phyloP scores from a whole-genome alignment of 2,329 filamentous ascomycete species.

The Aspergillus felis region DNA sequence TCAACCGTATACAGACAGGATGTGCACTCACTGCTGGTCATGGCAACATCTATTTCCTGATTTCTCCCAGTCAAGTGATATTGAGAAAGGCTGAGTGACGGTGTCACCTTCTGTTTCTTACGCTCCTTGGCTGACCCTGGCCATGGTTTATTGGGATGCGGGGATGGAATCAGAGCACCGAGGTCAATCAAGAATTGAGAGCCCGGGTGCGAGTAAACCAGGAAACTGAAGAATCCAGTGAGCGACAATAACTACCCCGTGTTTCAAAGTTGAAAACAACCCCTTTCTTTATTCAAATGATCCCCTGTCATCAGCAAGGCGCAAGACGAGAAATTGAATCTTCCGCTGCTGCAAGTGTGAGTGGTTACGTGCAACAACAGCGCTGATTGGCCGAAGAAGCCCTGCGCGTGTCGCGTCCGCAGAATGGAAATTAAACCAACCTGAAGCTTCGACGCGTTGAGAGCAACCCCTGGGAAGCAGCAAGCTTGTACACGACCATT shows the following conservation, averaged over 20 bases:
- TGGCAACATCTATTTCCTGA: constrained; percentile 1
- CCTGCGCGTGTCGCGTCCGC: constrained; percentile 25
- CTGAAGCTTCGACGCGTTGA: background rate
- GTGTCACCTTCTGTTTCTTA: background rate
- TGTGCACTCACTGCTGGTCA: constrained; percentile 22
- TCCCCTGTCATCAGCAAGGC: constrained; percentile 2
- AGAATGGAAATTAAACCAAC: constrained; percentile 4
- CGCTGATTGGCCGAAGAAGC: constrained; percentile 24
- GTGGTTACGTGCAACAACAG: background rate
- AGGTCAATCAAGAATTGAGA: background rate
- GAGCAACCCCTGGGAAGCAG: background rate
- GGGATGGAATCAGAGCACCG: background rate
- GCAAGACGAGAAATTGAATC: constrained; percentile 17
- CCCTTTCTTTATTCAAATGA: background rate
- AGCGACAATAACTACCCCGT: constrained; percentile 2
- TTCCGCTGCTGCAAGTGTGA: constrained; percentile 12
- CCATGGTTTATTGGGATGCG: background rate
- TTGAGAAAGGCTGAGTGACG: background rate
- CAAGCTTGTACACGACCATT: background rate
- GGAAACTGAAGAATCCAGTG: background rate
- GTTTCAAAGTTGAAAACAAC: background rate
- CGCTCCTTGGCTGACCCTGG: background rate
- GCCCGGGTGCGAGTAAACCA: background rate
- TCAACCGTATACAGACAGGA: background rate
- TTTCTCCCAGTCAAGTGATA: background rate